Base-by-base conservation (phyloP, 73 alveolate species). In the Effrenium voratum region DNA sequence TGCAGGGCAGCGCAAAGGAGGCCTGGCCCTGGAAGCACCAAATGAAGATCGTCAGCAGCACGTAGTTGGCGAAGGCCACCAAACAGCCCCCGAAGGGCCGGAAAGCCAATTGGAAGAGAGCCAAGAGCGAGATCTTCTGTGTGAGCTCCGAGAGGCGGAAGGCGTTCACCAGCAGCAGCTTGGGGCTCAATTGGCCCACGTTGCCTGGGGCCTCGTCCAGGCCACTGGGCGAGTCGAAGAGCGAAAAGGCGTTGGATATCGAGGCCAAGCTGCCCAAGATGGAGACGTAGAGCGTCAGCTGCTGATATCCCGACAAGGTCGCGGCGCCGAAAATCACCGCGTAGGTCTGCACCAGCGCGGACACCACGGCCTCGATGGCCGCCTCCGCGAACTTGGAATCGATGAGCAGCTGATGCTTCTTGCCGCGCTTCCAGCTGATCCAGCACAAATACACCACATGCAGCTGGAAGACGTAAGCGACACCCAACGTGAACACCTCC, bases 371-470 rank as follows among this genome's bases (percentile, higher is more conserved):
- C 36, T 75, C 85, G n/a, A 75, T 75, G 52, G 85, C 85, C 32
- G 85, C 85, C 85, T 75, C 85, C 19, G 85, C 85, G 36, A 75
- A 75, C 85, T 75, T 75, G 50, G 85, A 36, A 75, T 75, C 85
- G 50, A 75, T 75, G 24, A 75, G 50, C 49, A 75, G 50, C 85
- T 75, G 85, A 12, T 75, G 85, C 85, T 75, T 75, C 85, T 75
- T 75, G 55, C 85, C 85, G 1, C 85, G 85, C 16, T 75, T 75
- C 85, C 85, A 75, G 40, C 85, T 75, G 19, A 75, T 75, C 85
- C 85, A 75, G 59, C 85, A 75, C 46, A 75, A 40, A 36, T 34
- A 32, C 10, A 75, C 26, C 34, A 75, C n/a, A 32, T 75, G 85
- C 85, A 75, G 50, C 50, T 75, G 85, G 50, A 75, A 75, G 32